phyloP scores from a whole-genome alignment of 441 rosid species.

The Melastoma candidum region DNA sequence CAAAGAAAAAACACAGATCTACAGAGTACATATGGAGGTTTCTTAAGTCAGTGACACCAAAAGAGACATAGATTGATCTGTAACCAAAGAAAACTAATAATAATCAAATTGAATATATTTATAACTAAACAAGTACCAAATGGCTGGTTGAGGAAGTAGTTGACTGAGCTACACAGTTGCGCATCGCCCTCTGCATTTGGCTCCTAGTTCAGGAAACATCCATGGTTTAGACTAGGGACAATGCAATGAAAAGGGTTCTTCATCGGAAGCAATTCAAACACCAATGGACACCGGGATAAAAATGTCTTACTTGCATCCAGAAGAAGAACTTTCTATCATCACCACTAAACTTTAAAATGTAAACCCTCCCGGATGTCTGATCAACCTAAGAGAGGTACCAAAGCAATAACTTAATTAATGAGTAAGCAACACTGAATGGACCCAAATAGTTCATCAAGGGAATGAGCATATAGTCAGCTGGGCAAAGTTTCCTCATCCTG shows the following conservation, averaged over 20 bases:
- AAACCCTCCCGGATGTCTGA: constrained; percentile 85
- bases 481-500: too few relatives aligned
- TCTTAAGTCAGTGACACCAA: too few relatives aligned
- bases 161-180: constrained; percentile 58
- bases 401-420: too few relatives aligned
- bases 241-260: constrained; percentile 1
- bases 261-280: background rate
- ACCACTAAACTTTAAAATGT: constrained; percentile 71
- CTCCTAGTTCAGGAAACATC: constrained; percentile 38
- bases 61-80: too few relatives aligned
- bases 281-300: background rate
- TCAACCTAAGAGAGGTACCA: constrained; percentile 37
- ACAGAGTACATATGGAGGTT: too few relatives aligned
- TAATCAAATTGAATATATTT: too few relatives aligned
- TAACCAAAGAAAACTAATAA: too few relatives aligned
- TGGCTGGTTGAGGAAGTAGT: constrained; percentile 60
- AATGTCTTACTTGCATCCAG: constrained; percentile 76
- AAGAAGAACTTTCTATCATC: constrained; percentile 83
- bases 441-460: too few relatives aligned
- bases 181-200: constrained; percentile 66
- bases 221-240: background rate
- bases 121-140: constrained; percentile 35
- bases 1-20: too few relatives aligned
- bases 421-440: too few relatives aligned
- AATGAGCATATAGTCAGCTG: too few relatives aligned